A percentile compares a stretch with the other conserved stretches of the same genome.
Evolutionary conservation across 495 filamentous ascomycete species (phyloP).

Genomic region (Penicillium argentinense): DNA sequence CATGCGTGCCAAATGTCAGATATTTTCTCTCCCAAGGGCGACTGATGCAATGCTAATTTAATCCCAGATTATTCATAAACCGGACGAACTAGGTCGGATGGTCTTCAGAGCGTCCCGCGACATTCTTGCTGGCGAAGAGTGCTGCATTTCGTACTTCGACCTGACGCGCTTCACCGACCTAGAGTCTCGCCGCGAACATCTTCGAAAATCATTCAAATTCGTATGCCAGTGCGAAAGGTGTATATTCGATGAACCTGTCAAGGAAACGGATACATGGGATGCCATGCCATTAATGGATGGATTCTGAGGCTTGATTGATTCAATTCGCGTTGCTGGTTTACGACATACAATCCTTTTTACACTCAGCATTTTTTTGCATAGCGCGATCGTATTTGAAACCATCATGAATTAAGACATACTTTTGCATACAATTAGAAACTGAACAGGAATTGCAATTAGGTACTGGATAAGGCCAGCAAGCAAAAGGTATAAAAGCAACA

Average conservation of each 20-base stretch:
- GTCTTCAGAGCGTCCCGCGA: conserved; percentile 36
- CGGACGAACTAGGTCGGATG: conserved; percentile 36
- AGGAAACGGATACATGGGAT: conserved; percentile 12
- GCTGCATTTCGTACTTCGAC: conserved; percentile 44
- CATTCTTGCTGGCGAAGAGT: conserved; percentile 38
- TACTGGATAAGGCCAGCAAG: too few relatives aligned
- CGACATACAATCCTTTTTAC: neutral
- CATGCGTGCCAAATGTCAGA: conserved; percentile 38
- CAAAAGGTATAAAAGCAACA: too few relatives aligned
- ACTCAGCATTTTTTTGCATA: too few relatives aligned
- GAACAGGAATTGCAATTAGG: too few relatives aligned
- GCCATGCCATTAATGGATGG: conserved; percentile 19
- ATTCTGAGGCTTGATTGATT: conserved; percentile 6
- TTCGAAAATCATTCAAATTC: conserved; percentile 34
- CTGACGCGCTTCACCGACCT: conserved; percentile 25
- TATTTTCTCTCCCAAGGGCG: neutral
- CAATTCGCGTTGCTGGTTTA: neutral
- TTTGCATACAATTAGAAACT: too few relatives aligned
- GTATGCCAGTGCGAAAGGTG: conserved; percentile 35
- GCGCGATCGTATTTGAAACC: too few relatives aligned
- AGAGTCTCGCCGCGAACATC: conserved; percentile 26
- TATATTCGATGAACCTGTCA: conserved; percentile 22
- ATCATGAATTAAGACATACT: too few relatives aligned
- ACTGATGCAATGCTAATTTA: conserved; percentile 3
- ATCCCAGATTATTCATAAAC: conserved; percentile 35